Conservation (phyloP, 2,329 filamentous ascomycete genomes). For the Neoscytalidium dimidiatum region DNA sequence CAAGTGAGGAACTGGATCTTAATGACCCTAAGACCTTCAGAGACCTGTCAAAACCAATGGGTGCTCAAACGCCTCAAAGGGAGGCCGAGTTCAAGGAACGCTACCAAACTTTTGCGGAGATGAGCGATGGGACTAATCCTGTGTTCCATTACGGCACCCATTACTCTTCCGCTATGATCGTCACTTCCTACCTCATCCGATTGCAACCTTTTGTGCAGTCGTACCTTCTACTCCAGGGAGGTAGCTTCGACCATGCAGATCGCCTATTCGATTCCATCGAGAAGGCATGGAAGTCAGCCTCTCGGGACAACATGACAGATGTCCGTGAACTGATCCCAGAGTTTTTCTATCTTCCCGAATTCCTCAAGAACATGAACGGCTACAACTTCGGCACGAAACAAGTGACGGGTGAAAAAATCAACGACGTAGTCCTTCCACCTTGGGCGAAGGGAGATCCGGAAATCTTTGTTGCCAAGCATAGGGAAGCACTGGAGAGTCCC, state of each 20-base stretch:
- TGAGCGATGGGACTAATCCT: slow-evolving; percentile 72
- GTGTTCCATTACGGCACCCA: slow-evolving; percentile 98
- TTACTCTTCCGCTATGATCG: slow-evolving; percentile 98
- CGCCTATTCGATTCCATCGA: slow-evolving; percentile 91
- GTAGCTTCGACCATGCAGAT: slow-evolving; percentile 93
- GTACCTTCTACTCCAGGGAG: slow-evolving; percentile 91
- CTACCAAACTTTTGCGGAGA: slow-evolving; percentile 86
- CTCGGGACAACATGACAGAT: slow-evolving; percentile 86
- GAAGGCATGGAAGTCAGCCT: slow-evolving; percentile 88
- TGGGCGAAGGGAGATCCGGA: slow-evolving; percentile 97
- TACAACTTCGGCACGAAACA: slow-evolving; percentile 93
- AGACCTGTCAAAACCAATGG: slow-evolving; percentile 94
- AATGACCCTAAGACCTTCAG: slow-evolving; percentile 82
- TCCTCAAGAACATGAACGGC: slow-evolving; percentile 87
- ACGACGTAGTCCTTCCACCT: slow-evolving; percentile 84
- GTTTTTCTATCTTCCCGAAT: slow-evolving; percentile 96
- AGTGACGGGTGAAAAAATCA: slow-evolving; percentile 75
- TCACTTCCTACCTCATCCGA: slow-evolving; percentile 92
- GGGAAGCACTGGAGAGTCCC: slow-evolving; percentile 92
- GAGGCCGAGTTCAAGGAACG: slow-evolving; percentile 80
- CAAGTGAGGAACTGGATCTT: slow-evolving; percentile 87
- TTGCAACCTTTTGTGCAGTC: slow-evolving; percentile 96
- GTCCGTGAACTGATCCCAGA: slow-evolving; percentile 94
- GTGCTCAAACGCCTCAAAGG: slow-evolving; percentile 76
- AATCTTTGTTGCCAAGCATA: slow-evolving; percentile 92